phyloP scores from a whole-genome alignment of 1,284 basidiomycete species.

The Laetiporus sulphureus region DNA sequence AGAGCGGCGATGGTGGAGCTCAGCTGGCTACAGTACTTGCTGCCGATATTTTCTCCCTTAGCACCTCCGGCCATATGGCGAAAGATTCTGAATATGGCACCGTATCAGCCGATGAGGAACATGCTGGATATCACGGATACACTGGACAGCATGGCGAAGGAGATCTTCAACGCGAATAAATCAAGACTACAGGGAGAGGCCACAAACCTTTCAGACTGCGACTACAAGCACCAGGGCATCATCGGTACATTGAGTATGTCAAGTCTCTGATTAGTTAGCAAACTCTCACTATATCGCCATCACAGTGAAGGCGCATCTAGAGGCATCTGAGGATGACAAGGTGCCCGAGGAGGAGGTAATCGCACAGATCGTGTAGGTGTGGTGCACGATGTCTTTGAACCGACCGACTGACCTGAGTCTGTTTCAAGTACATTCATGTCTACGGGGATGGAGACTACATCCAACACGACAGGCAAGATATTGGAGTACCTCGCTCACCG shows the following conservation, averaged over 20 bases:
- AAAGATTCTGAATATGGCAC: too few relatives aligned
- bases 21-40: too few relatives aligned
- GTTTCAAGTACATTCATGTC: neutral
- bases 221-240: conserved; percentile 17
- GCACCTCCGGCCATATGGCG: too few relatives aligned
- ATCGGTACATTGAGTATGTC: conserved; percentile 18
- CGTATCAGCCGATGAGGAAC: neutral
- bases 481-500: conserved; percentile 4
- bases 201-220: conserved; percentile 14
- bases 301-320: conserved; percentile 12
- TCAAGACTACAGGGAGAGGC: conserved; percentile 10
- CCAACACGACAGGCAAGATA: conserved; percentile 3
- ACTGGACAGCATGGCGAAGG: conserved; percentile 9
- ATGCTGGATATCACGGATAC: conserved; percentile 4
- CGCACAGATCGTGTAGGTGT: conserved; percentile 14
- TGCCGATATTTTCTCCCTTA: too few relatives aligned
- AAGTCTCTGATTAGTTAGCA: too few relatives aligned
- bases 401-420: too few relatives aligned
- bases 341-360: conserved; percentile 14
- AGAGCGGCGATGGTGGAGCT: too few relatives aligned
- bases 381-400: neutral
- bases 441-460: conserved; percentile 10
- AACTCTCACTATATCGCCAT: too few relatives aligned
- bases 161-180: conserved; percentile 16
- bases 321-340: conserved; percentile 8